A percentile compares a stretch with the other conserved stretches of the same genome.
phyloP scores from a whole-genome alignment of 352 stramenopile species.

The Globisporangium recalcitrans region DNA sequence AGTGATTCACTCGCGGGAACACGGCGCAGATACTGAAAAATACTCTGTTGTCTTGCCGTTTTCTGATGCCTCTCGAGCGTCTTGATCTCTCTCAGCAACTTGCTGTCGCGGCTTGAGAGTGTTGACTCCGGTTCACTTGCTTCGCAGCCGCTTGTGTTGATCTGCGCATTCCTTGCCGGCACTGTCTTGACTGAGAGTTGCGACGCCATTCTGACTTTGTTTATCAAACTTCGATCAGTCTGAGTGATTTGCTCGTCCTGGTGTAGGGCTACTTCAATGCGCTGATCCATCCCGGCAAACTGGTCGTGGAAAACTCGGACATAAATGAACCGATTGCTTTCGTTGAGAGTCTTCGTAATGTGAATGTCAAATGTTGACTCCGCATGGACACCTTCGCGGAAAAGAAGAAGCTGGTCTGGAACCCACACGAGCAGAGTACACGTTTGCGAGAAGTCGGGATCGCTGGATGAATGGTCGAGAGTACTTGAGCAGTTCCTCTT shows the following conservation, averaged over 20 bases:
- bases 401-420: slow-evolving; percentile 17
- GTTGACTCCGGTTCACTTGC: too few species aligned
- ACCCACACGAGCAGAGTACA: slow-evolving; percentile 17
- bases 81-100: slow-evolving; percentile 43
- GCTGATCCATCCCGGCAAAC: slow-evolving; percentile 21
- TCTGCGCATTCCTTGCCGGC: not conserved
- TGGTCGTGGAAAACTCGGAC: slow-evolving; percentile 24
- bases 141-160: not conserved
- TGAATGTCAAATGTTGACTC: slow-evolving; percentile 4
- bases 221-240: not conserved
- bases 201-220: not conserved
- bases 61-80: slow-evolving; percentile 39
- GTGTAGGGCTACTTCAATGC: slow-evolving; percentile 10
- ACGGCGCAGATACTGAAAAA: slow-evolving; percentile 29
- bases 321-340: slow-evolving; percentile 12
- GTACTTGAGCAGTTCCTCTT: not conserved
- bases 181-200: not conserved
- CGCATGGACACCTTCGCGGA: slow-evolving; percentile 11
- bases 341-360: slow-evolving; percentile 1
- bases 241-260: not conserved
- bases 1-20: not conserved
- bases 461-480: too few species aligned
- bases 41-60: slow-evolving; percentile 40
- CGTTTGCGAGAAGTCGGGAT: not conserved
- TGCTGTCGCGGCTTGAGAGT: slow-evolving; percentile 22